These are phyloP conservation scores for Podospora pseudoanserina DNA, from an alignment of 495 filamentous ascomycete species.

Conservation along the genomic window DNA sequence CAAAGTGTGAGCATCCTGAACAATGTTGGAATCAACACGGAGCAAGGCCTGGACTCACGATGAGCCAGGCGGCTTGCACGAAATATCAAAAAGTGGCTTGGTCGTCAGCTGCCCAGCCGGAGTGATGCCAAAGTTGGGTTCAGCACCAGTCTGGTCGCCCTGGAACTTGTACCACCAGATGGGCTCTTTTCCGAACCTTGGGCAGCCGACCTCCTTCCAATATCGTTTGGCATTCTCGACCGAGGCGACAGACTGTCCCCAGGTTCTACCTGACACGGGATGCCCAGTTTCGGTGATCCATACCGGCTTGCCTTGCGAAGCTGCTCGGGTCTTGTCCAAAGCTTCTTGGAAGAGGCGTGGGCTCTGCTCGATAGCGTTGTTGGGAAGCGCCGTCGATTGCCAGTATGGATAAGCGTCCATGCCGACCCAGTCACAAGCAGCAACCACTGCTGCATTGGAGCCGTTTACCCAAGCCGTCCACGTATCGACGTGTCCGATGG, in stretches of 20 bases:
- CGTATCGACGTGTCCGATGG: constrained; percentile 86
- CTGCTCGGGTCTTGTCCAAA: constrained; percentile 53
- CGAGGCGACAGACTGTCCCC: constrained; percentile 60
- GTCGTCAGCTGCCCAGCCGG: constrained; percentile 41
- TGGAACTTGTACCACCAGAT: constrained; percentile 76
- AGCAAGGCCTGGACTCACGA: not conserved
- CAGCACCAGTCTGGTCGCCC: constrained; percentile 56
- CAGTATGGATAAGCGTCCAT: constrained; percentile 76
- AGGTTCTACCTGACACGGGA: constrained; percentile 63
- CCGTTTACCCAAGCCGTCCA: constrained; percentile 82
- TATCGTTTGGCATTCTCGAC: constrained; percentile 69
- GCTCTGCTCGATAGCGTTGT: constrained; percentile 61
- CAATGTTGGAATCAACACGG: not conserved
- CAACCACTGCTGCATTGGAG: constrained; percentile 65
- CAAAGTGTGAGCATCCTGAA: constrained; percentile 5
- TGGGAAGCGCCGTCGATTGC: constrained; percentile 51
- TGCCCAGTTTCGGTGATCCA: constrained; percentile 93
- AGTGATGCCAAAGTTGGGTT: constrained; percentile 66
- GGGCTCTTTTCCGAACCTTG: constrained; percentile 61
- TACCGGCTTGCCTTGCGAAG: constrained; percentile 63
- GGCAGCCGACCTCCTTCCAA: constrained; percentile 77
- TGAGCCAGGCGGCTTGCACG: constrained; percentile 37
- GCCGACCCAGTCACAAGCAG: constrained; percentile 71
- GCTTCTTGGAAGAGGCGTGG: constrained; percentile 62
- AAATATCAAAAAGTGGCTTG: constrained; percentile 61